Evolutionary conservation across 2,329 filamentous ascomycete species (phyloP), one percentile per base, ranked within the genome.

Genomic region (Lachnellula hyalina): DNA sequence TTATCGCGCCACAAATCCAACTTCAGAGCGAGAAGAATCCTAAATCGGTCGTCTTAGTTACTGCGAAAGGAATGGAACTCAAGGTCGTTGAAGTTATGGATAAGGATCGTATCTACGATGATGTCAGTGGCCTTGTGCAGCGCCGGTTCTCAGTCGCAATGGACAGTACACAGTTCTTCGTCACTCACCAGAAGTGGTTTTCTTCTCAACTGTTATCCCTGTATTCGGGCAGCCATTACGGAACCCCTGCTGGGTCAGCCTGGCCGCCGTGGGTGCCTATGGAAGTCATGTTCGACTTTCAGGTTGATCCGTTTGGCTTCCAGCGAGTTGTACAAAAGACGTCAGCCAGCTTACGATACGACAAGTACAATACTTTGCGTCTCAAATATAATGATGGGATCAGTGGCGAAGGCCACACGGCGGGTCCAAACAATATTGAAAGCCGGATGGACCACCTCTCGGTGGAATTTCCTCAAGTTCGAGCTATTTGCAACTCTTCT

Each of bases 261-360:
- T 99, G 95, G 94, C 94, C 94, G 11, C 94, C 94, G 0, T 99
- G 94, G 94, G 90, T 97, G 47, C 94, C 94, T 0, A 87, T 99
- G 75, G 94, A 99, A 73, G 90, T 96, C 64, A 96, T 99, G 87
- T 96, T 96, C 66, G 92, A 97, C 71, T 99, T 96, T 71, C 78
- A 93, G 61, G 81, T 88, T 5, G 92, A 96, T 70, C 93, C 94
- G 0, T 96, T 96, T 67, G 94, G 95, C n/a, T 99, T 99, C 77
- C 93, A 93, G 70, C 85, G 94, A 57, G 92, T 99, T 32, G 92
- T 99, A 11, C 90, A 97, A 70, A 93, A 95, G 71, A 99, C 94
- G 1, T 99, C 93, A 5, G 94, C 93, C 21, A 92, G 87, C 75
- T 78, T 99, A 63, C 85, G 93, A 56, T 97, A 95, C 70, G 93